Evolutionary conservation across 2,329 filamentous ascomycete species (phyloP).

Genomic region (Ophiostoma populinum): DNA sequence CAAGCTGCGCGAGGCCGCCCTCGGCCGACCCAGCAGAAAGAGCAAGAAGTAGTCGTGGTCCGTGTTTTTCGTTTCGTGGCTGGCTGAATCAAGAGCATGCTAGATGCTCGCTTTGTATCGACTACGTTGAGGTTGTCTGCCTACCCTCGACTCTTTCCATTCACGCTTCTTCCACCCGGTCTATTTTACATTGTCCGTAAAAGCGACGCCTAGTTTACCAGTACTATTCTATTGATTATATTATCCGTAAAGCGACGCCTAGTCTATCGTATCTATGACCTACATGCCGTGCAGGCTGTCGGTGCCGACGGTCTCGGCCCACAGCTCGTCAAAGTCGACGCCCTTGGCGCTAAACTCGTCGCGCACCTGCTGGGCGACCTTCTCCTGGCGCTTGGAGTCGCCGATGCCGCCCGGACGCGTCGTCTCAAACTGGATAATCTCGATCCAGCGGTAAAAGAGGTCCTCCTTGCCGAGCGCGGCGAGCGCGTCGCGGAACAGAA

Average conservation of each 20-base stretch:
- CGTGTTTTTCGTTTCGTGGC: background rate
- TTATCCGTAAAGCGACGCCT: background rate
- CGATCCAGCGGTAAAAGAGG: slow-evolving; percentile 83
- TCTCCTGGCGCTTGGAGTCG: slow-evolving; percentile 46
- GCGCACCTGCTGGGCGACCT: slow-evolving; percentile 56
- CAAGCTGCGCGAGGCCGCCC: slow-evolving; percentile 35
- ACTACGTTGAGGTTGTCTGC: no score
- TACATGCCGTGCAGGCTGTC: slow-evolving; percentile 18
- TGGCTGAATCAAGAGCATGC: no score
- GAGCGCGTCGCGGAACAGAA: slow-evolving; percentile 64
- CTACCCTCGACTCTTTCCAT: no score
- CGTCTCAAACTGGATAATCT: slow-evolving; percentile 78
- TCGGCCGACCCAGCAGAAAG: slow-evolving; percentile 29
- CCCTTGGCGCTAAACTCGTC: slow-evolving; percentile 56
- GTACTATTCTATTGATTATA: no score
- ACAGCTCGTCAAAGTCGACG: slow-evolving; percentile 70
- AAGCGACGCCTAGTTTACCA: no score
- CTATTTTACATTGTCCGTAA: no score
- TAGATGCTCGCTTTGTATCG: no score
- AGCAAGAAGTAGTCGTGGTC: slow-evolving; percentile 22
- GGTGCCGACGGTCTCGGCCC: slow-evolving; percentile 43
- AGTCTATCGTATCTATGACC: background rate
- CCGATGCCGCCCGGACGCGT: slow-evolving; percentile 65
- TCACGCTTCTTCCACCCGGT: no score
- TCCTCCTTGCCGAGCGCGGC: slow-evolving; percentile 66